Conservation (phyloP, 2,329 filamentous ascomycete genomes). For the Immersiporthe knoxdaviesiana region DNA sequence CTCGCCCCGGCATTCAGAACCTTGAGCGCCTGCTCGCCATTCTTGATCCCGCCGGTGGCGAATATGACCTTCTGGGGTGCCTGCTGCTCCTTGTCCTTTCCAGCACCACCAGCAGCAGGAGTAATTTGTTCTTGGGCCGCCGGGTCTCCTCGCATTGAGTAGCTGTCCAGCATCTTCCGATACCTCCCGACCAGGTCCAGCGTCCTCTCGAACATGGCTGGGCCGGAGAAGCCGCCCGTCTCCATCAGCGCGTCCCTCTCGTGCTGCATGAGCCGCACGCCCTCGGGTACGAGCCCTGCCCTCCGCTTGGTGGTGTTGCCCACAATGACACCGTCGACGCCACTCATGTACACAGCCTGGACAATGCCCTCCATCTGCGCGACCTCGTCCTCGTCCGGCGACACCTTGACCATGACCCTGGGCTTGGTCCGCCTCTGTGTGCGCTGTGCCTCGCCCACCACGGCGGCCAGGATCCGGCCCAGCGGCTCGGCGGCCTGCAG, state of each 20-base stretch:
- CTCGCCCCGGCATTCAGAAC: conserved; percentile 87
- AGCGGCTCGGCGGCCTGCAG: conserved; percentile 85
- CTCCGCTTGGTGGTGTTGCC: conserved; percentile 94
- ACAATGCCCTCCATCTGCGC: conserved; percentile 87
- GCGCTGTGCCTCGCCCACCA: conserved; percentile 75
- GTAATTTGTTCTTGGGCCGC: conserved; percentile 31
- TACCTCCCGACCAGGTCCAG: conserved; percentile 80
- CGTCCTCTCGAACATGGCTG: conserved; percentile 83
- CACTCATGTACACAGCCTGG: conserved; percentile 78
- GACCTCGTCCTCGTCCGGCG: conserved; percentile 88
- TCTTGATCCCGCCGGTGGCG: conserved; percentile 90
- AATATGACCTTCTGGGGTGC: conserved; percentile 77
- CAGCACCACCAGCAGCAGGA: conserved; percentile 39
- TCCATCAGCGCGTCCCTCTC: conserved; percentile 74
- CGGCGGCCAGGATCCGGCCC: conserved; percentile 76
- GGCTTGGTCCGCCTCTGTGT: conserved; percentile 70
- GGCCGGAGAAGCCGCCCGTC: conserved; percentile 88
- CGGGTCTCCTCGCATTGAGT: conserved; percentile 44
- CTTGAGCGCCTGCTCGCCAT: conserved; percentile 79
- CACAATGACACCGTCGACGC: conserved; percentile 93
- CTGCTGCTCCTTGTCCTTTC: conserved; percentile 30
- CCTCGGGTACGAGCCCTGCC: conserved; percentile 68
- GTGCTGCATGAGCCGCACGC: conserved; percentile 63
- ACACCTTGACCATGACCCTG: conserved; percentile 96
- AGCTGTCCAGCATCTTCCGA: conserved; percentile 66